Conservation (phyloP, 768 basidiomycete genomes). For the Suillus cothurnatus region DNA sequence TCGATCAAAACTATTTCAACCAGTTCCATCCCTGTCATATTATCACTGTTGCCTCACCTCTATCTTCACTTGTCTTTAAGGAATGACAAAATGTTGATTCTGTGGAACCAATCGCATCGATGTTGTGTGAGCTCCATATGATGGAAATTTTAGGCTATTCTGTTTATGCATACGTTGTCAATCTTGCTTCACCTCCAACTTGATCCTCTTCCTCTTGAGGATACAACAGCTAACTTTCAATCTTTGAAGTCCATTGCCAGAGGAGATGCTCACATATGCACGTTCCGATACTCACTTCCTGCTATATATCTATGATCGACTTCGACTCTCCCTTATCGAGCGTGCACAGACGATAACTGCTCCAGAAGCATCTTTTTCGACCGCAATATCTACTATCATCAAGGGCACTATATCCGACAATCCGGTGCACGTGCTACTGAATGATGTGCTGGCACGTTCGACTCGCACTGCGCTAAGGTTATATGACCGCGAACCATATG, state of each 20-base stretch:
- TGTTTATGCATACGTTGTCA: neutral
- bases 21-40: neutral
- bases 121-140: neutral
- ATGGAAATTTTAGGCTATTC: neutral
- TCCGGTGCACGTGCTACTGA: conserved; percentile 47
- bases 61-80: neutral
- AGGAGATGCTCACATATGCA: conserved; percentile 91
- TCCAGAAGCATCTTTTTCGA: conserved; percentile 34
- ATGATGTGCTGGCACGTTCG: conserved; percentile 70
- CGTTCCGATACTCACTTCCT: conserved; percentile 97
- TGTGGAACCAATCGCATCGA: neutral
- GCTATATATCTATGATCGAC: conserved; percentile 87
- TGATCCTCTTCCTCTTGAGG: neutral
- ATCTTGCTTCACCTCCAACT: neutral
- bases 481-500: conserved; percentile 72
- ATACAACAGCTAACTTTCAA: neutral
- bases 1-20: neutral
- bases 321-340: conserved; percentile 86
- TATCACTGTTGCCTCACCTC: neutral
- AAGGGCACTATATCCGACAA: conserved; percentile 19
- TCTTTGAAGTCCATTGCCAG: conserved; percentile 66
- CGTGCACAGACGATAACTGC: conserved; percentile 44
- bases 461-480: conserved; percentile 74
- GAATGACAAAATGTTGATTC: neutral
- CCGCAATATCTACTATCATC: conserved; percentile 26